Evolutionary conservation across 2,329 filamentous ascomycete species (phyloP).

Genomic region (Fusarium beomiforme): DNA sequence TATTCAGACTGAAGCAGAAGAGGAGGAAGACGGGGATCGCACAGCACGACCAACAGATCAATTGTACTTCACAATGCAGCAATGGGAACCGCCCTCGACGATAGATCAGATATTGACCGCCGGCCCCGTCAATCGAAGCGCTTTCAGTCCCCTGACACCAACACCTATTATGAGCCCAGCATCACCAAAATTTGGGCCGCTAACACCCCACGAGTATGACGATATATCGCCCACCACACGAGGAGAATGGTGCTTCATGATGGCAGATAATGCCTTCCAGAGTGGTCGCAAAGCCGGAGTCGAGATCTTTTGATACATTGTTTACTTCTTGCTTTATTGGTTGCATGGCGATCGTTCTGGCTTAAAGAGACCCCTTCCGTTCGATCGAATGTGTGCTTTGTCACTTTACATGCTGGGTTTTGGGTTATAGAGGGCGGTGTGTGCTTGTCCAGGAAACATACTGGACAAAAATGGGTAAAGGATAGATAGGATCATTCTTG

Average conservation of each 20-base stretch:
- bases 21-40: slow-evolving; percentile 49
- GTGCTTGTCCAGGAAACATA: neutral
- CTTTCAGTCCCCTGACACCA: slow-evolving; percentile 38
- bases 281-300: slow-evolving; percentile 59
- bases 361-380: slow-evolving; percentile 20
- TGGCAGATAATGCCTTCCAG: slow-evolving; percentile 58
- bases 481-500: slow-evolving; percentile 15
- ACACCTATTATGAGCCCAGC: slow-evolving; percentile 38
- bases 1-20: slow-evolving; percentile 29
- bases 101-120: slow-evolving; percentile 58
- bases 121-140: slow-evolving; percentile 28
- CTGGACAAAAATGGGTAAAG: neutral
- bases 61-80: slow-evolving; percentile 39
- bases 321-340: neutral
- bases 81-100: slow-evolving; percentile 47
- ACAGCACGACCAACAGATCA: slow-evolving; percentile 52
- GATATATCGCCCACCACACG: slow-evolving; percentile 71
- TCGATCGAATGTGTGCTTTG: slow-evolving; percentile 4
- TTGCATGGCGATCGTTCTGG: slow-evolving; percentile 18
- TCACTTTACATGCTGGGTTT: slow-evolving; percentile 13
- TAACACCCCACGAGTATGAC: slow-evolving; percentile 68
- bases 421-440: slow-evolving; percentile 18
- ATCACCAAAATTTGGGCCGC: slow-evolving; percentile 53
- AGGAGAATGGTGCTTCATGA: slow-evolving; percentile 71
- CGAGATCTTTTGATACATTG: slow-evolving; percentile 46